Percentiles rank a stretch among this genome's conserved stretches.
phyloP scores from a whole-genome alignment of 768 basidiomycete species.

The Amanita pseudoporphyria region DNA sequence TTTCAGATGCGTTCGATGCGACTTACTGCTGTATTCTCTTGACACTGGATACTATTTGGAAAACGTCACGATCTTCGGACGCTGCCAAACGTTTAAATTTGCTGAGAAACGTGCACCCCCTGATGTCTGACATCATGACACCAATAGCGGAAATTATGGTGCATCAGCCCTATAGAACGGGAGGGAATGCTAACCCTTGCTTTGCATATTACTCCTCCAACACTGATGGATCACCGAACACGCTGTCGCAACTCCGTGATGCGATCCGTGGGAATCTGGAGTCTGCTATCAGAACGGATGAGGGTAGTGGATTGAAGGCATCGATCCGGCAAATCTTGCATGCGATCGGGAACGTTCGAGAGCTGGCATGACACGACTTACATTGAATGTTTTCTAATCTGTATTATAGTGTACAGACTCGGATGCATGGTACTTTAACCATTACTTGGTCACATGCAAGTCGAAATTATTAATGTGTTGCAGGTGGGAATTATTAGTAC shows the following conservation, averaged over 20 bases:
- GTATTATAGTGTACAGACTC: too few species aligned
- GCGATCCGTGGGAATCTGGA: not conserved
- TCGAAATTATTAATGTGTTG: too few species aligned
- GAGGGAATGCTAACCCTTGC: conserved; percentile 15
- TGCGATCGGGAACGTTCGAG: too few species aligned
- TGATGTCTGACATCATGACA: conserved; percentile 18
- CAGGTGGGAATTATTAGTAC: too few species aligned
- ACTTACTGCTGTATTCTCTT: conserved; percentile 17
- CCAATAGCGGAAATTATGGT: conserved; percentile 18
- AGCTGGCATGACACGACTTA: too few species aligned
- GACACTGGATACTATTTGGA: conserved; percentile 18
- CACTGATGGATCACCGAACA: not conserved
- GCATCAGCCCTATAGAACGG: conserved; percentile 13
- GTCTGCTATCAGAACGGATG: too few species aligned
- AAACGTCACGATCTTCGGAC: conserved; percentile 7
- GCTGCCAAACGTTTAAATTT: conserved; percentile 6
- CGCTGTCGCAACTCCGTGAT: not conserved
- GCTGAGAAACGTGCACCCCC: conserved; percentile 15
- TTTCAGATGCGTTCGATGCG: conserved; percentile 17
- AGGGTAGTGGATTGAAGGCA: too few species aligned
- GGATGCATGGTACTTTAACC: too few species aligned
- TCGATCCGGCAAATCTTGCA: too few species aligned
- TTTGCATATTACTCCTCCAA: conserved; percentile 17
- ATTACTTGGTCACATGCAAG: too few species aligned
- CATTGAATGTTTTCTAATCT: too few species aligned